Base-by-base conservation (phyloP, 768 basidiomycete species). In the Tylopilus cervinicoccineus region DNA sequence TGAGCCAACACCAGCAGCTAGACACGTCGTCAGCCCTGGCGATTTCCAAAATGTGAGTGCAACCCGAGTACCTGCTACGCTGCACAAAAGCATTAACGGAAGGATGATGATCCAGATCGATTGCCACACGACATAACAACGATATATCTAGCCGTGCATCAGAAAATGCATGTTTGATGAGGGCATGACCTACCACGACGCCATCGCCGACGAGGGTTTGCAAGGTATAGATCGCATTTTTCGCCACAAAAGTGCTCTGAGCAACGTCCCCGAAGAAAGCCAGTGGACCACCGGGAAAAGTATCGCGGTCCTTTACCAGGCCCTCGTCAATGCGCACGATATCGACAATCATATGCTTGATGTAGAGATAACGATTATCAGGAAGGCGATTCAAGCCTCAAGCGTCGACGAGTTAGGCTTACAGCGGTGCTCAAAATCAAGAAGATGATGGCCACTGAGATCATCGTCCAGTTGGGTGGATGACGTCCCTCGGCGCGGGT, bases 331-430 rank as follows among this genome's bases (percentile, higher is more conserved):
- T 5, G 2, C 39, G 26, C 26, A 40, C 26, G 13, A 40, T 40
- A 27, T 40, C 39, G 39, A 40, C 39, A 6, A 40, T 27, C 39
- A 28, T 24, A 28, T 47, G 45, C 45, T 47, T 38, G 11, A n/a
- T n/a, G n/a, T n/a, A 26, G 32, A 32, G 8, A n/a, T 10, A 13
- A 19, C 9, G 6, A 26, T 11, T 6, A 6, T 47, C 22, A 39
- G 22, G 12, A 38, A 17, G 24, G 19, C 6, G 8, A 22, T 32
- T 33, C 22, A 16, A 20, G 16, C n/a, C 16, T 4, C 4, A 7
- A 19, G 12, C 38, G 32, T 14, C 7, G 4, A 17, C 22, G 20
- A 32, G 20, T 12, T 3, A 39, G n/a, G 23, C 45, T 26, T 19
- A 47, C 38, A n/a, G 29, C 29, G 13, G 45, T 47, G 10, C 38